phyloP scores from a whole-genome alignment of 495 filamentous ascomycete genomes.

The Tuber microsphaerosporum region DNA sequence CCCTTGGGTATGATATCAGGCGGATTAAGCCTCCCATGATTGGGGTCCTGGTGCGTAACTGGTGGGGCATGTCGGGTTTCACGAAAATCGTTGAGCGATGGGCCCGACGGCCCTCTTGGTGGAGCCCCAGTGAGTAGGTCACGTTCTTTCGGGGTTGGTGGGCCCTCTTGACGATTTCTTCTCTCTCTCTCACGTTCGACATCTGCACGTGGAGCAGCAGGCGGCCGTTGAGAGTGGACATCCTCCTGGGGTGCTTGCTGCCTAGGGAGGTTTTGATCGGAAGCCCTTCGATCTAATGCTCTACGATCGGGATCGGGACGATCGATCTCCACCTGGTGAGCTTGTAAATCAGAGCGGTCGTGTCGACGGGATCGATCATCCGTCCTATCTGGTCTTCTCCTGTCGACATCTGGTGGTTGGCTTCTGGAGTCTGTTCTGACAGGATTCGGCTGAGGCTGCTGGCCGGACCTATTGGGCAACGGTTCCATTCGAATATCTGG shows the following conservation, averaged over 20 bases:
- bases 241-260: conserved; percentile 23
- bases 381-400: conserved; percentile 26
- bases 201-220: conserved; percentile 37
- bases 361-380: conserved; percentile 28
- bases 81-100: conserved; percentile 51
- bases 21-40: conserved; percentile 55
- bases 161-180: conserved; percentile 26
- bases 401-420: conserved; percentile 25
- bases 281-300: conserved; percentile 23
- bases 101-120: conserved; percentile 47
- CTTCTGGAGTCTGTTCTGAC: conserved; percentile 28
- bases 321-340: conserved; percentile 18
- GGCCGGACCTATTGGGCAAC: conserved; percentile 23
- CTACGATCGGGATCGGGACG: conserved; percentile 27
- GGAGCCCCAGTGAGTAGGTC: conserved; percentile 38
- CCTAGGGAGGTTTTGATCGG: conserved; percentile 29
- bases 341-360: conserved; percentile 7
- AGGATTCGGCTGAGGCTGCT: conserved; percentile 23
- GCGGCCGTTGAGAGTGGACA: conserved; percentile 30
- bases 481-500: conserved; percentile 28
- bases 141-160: conserved; percentile 24
- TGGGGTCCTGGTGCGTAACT: conserved; percentile 52
- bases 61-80: conserved; percentile 39
- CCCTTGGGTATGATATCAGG: conserved; percentile 46
- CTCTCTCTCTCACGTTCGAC: conserved; percentile 37